Conservation (phyloP, 2,329 filamentous ascomycete genomes). For the Aspergillus aculeatus region DNA sequence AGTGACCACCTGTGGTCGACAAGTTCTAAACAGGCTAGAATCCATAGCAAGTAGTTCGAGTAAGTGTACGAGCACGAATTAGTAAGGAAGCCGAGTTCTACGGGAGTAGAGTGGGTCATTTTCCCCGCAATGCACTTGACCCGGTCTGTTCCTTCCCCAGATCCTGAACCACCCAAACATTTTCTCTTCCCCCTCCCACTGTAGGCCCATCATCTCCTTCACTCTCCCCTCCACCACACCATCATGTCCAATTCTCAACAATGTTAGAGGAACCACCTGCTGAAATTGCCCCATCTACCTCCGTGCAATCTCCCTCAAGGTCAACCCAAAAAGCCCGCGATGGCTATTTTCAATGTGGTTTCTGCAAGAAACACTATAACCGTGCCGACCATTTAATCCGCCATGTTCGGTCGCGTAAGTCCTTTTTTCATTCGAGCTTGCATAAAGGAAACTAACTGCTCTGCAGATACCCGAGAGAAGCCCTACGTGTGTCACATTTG, state of each 20-base stretch:
- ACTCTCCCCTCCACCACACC: neutral
- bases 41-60: too few relatives aligned
- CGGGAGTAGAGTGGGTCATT: too few relatives aligned
- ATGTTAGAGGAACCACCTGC: conserved; percentile 15
- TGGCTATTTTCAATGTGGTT: conserved; percentile 50
- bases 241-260: conserved; percentile 3
- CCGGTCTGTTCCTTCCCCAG: neutral
- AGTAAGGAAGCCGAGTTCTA: too few relatives aligned
- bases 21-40: too few relatives aligned
- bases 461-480: conserved; percentile 30
- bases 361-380: conserved; percentile 53
- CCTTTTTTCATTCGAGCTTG: neutral
- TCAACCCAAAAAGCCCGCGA: conserved; percentile 18
- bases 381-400: conserved; percentile 54
- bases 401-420: conserved; percentile 51
- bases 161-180: neutral
- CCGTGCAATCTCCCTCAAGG: conserved; percentile 10
- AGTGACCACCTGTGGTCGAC: too few relatives aligned
- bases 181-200: neutral
- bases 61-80: too few relatives aligned
- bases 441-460: neutral
- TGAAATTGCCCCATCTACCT: neutral
- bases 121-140: conserved; percentile 3
- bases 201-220: neutral
- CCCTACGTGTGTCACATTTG: conserved; percentile 35